Evolutionary conservation across 2,329 filamentous ascomycete genomes (phyloP), one percentile per base, ranked within the genome.

Genomic region (Teratosphaeria destructans): DNA sequence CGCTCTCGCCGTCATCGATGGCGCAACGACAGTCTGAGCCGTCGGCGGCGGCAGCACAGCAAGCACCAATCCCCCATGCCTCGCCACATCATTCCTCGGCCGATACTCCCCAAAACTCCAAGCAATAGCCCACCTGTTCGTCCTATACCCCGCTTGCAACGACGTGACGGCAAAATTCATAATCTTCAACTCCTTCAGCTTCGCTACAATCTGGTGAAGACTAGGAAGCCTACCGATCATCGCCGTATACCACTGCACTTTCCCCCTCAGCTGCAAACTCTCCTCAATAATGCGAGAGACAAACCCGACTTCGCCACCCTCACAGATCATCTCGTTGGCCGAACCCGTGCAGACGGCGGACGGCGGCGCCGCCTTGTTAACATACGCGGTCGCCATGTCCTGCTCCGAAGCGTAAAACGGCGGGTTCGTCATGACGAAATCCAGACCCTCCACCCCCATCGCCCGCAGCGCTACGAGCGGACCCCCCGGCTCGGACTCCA

Each of bases 351-450:
- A 58, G 66, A 61, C 34, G n/a, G 57, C 54, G 59, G 83, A 83
- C 0, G 92, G 88, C 0, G 85, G 85, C 0, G 81, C 79, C 3
- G 80, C 74, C 72, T 96, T 96, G 0, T 89, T 87, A 16, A 62
- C 62, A 32, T 75, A 70, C 1, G 86, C 87, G 3, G 77, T 75
- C 3, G 81, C 65, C 73, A 96, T 82, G 56, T 95, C 90, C 5
- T 80, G 74, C 3, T 81, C 76, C 0, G 89, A 91, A n/a, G 79
- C 74, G 76, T 96, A 97, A 75, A 99, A 99, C 0, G 94, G 94
- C 0, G 94, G 94, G 66, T 99, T 99, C 64, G 88, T 93, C 85
- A 97, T 95, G 60, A 84, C 85, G 71, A 97, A 96, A 70, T 93
- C 86, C 52, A 95, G 78, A 3, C 77, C 79, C 10, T 68, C 62